Percentiles rank a stretch among this genome's conserved stretches.
These are phyloP conservation scores for Sporothrix globosa DNA, from an alignment of 2,329 filamentous ascomycete species.

Conservation along the genomic window DNA sequence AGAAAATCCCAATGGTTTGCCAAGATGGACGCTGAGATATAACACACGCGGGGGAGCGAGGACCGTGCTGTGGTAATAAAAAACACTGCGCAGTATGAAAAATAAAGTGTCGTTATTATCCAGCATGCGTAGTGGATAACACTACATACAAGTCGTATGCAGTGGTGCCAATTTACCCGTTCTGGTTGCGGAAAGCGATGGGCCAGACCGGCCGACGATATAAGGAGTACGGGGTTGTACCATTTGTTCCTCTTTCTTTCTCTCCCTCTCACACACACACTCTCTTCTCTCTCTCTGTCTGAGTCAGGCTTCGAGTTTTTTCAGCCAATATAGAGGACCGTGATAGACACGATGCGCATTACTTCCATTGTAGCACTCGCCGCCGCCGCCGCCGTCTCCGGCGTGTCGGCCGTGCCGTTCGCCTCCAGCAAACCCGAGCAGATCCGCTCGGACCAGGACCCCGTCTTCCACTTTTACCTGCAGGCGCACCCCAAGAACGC, in stretches of 20 bases:
- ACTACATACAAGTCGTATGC: not conserved
- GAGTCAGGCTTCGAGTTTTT: not conserved
- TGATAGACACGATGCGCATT: not conserved
- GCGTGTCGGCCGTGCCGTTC: conserved; percentile 8
- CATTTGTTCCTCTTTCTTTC: not conserved
- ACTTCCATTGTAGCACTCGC: not conserved
- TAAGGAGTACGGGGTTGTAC: not conserved
- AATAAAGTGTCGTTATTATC: not conserved
- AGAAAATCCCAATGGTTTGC: too few relatives aligned
- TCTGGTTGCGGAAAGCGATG: conserved; percentile 25
- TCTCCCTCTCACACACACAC: not conserved
- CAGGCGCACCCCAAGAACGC: conserved; percentile 51
- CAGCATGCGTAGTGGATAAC: conserved; percentile 1
- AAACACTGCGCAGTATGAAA: not conserved
- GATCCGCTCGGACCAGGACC: conserved; percentile 42
- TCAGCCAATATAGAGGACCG: not conserved
- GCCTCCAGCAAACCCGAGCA: conserved; percentile 35
- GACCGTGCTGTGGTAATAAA: not conserved
- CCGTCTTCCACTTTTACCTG: conserved; percentile 58
- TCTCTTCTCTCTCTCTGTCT: not conserved
- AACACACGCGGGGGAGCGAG: not conserved
- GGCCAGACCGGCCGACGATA: conserved; percentile 5
- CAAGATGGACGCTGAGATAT: not conserved
- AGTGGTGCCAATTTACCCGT: conserved; percentile 23
- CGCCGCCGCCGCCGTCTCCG: conserved; percentile 8